Evolutionary conservation across 2,329 filamentous ascomycete genomes (phyloP).

Genomic region (Trichophyton verrucosum): DNA sequence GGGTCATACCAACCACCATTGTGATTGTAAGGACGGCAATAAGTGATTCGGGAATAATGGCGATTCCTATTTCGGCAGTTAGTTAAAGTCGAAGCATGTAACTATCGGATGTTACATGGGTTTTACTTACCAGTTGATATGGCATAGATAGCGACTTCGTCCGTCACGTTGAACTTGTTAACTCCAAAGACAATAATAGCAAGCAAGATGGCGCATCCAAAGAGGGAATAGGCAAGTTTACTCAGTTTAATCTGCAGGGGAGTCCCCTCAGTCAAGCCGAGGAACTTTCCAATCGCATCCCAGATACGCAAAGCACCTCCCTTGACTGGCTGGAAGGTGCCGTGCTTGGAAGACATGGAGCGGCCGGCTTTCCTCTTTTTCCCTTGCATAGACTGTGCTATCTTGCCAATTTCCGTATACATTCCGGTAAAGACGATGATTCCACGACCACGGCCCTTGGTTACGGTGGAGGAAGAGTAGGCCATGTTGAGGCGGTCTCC

Average conservation of each 20-base stretch:
- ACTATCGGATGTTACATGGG: not conserved
- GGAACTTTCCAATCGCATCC: slow-evolving; percentile 42
- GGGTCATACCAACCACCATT: slow-evolving; percentile 44
- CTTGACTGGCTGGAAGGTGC: slow-evolving; percentile 36
- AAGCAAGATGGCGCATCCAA: slow-evolving; percentile 54
- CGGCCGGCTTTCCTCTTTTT: slow-evolving; percentile 32
- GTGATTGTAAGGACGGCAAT: slow-evolving; percentile 52
- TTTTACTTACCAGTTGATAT: slow-evolving; percentile 37
- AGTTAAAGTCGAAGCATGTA: slow-evolving; percentile 9
- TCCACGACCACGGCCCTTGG: slow-evolving; percentile 46
- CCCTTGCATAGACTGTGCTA: slow-evolving; percentile 45
- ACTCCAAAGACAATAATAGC: slow-evolving; percentile 52
- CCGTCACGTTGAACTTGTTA: slow-evolving; percentile 43
- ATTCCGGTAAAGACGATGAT: slow-evolving; percentile 50
- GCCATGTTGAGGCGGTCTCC: slow-evolving; percentile 50
- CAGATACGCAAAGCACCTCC: slow-evolving; percentile 37
- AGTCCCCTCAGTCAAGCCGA: slow-evolving; percentile 57
- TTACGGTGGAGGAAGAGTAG: slow-evolving; percentile 49
- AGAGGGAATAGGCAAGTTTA: slow-evolving; percentile 71
- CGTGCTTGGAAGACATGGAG: slow-evolving; percentile 37
- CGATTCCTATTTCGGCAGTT: slow-evolving; percentile 30
- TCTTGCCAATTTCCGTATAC: slow-evolving; percentile 50
- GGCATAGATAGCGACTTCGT: slow-evolving; percentile 49
- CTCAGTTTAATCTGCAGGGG: slow-evolving; percentile 75
- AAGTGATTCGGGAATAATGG: slow-evolving; percentile 52